A percentile compares a stretch with the other conserved stretches of the same genome.
These are phyloP conservation scores for Lactifluus pinguis DNA, from an alignment of 768 basidiomycete species.

Conservation along the genomic window DNA sequence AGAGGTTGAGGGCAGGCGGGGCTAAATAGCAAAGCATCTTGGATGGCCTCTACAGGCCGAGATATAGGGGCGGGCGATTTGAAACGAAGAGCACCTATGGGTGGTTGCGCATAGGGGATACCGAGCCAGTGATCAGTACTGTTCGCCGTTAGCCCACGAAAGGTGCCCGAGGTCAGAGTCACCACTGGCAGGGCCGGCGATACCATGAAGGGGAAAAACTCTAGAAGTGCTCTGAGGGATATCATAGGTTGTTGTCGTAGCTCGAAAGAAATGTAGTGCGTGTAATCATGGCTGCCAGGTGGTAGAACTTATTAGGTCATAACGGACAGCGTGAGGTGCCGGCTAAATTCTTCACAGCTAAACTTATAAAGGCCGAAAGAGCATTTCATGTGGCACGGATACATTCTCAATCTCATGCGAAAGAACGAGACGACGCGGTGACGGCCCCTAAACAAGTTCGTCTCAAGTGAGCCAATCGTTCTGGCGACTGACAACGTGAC, in stretches of 20 bases:
- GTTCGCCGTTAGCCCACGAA: constrained; percentile 38
- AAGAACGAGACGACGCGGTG: too few species aligned
- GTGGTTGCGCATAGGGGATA: constrained; percentile 51
- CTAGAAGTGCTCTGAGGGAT: not conserved
- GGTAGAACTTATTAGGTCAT: too few species aligned
- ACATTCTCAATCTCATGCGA: too few species aligned
- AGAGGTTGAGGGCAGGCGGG: constrained; percentile 46
- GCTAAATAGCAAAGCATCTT: constrained; percentile 41
- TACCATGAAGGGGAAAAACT: not conserved
- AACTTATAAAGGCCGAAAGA: too few species aligned
- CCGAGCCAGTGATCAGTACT: constrained; percentile 51
- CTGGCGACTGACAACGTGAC: not conserved
- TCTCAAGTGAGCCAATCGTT: too few species aligned
- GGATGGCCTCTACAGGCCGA: constrained; percentile 24
- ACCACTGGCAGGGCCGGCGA: constrained; percentile 29
- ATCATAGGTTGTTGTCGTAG: not conserved
- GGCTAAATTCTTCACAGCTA: too few species aligned
- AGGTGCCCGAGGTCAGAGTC: constrained; percentile 34
- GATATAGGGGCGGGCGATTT: constrained; percentile 41
- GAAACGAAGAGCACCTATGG: constrained; percentile 47
- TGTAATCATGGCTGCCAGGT: too few species aligned
- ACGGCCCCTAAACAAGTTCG: too few species aligned
- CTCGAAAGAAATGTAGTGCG: not conserved
- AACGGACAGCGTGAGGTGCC: too few species aligned
- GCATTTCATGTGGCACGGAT: too few species aligned